phyloP scores from a whole-genome alignment of 2,329 filamentous ascomycete genomes.

The Aspergillus sergii region DNA sequence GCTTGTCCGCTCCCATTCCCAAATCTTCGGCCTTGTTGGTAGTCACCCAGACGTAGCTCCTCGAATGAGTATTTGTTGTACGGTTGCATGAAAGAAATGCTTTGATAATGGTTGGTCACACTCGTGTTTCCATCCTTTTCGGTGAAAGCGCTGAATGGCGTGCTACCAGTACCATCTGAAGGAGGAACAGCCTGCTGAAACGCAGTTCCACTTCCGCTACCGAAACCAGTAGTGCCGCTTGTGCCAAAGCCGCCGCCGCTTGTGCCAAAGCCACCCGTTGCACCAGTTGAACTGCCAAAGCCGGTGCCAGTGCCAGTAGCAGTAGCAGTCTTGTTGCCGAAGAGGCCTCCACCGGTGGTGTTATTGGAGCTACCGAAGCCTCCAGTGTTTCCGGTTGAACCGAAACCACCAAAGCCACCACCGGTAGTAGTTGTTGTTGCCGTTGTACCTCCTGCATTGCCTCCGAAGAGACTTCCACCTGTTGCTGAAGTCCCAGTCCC shows the following conservation, averaged over 20 bases:
- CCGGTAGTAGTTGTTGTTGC: conserved; percentile 20
- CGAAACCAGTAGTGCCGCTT: conserved; percentile 34
- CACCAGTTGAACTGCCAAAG: conserved; percentile 22
- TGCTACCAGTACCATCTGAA: conserved; percentile 49
- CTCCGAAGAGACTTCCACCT: conserved; percentile 39
- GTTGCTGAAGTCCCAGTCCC: conserved; percentile 33
- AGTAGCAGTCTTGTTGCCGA: conserved; percentile 19
- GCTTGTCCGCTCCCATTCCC: conserved; percentile 80
- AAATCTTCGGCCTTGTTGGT: conserved; percentile 79
- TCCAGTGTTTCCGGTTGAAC: conserved; percentile 26
- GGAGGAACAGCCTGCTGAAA: conserved; percentile 43
- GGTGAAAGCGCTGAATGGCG: conserved; percentile 47
- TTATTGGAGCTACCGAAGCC: conserved; percentile 36
- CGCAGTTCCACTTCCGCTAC: conserved; percentile 44
- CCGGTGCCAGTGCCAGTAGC: conserved; percentile 6
- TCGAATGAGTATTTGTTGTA: conserved; percentile 86
- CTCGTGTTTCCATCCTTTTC: conserved; percentile 48
- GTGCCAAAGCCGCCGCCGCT: conserved; percentile 34
- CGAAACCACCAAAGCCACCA: conserved; percentile 32
- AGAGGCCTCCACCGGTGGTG: conserved; percentile 34
- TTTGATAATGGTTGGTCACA: conserved; percentile 51
- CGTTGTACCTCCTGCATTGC: conserved; percentile 12
- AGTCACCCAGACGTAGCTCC: conserved; percentile 79
- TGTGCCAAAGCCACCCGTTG: conserved; percentile 29
- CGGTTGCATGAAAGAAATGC: conserved; percentile 51